Conservation (phyloP, 129 eudicot genomes). For the Lonicera japonica region DNA sequence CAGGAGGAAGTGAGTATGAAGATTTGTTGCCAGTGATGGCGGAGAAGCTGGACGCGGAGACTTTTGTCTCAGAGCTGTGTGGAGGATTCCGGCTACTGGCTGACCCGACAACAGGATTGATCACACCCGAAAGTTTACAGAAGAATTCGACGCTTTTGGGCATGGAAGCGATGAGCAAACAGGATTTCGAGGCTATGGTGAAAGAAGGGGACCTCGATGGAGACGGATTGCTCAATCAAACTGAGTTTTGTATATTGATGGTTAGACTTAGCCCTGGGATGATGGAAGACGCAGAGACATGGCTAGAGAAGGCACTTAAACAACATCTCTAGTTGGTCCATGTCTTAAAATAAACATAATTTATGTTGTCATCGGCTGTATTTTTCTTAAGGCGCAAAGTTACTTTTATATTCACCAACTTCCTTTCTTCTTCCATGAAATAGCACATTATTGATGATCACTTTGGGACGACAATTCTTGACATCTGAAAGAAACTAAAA, state of each 20-base stretch:
- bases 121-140: conserved; percentile 57
- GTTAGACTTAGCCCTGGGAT: conserved; percentile 85
- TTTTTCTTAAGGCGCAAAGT: too few species aligned
- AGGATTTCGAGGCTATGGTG: conserved; percentile 75
- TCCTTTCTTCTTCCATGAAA: too few species aligned
- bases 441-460: too few species aligned
- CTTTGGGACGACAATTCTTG: too few species aligned
- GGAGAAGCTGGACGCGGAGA: conserved; percentile 62
- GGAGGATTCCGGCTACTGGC: conserved; percentile 75
- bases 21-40: conserved; percentile 92
- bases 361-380: too few species aligned
- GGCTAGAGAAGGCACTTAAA: conserved; percentile 71
- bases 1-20: conserved; percentile 30
- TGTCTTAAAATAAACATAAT: too few species aligned
- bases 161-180: conserved; percentile 62
- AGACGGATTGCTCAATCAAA: conserved; percentile 64
- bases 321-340: conserved; percentile 4
- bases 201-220: conserved; percentile 75
- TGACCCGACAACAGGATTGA: conserved; percentile 47
- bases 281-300: conserved; percentile 80
- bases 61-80: conserved; percentile 68
- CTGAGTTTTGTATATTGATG: conserved; percentile 82
- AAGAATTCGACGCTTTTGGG: conserved; percentile 62
- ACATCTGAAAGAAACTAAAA: too few species aligned
- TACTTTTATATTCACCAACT: too few species aligned